Conservation (phyloP, 306 rosid species). For the peach (Prunus persica) region DNA sequence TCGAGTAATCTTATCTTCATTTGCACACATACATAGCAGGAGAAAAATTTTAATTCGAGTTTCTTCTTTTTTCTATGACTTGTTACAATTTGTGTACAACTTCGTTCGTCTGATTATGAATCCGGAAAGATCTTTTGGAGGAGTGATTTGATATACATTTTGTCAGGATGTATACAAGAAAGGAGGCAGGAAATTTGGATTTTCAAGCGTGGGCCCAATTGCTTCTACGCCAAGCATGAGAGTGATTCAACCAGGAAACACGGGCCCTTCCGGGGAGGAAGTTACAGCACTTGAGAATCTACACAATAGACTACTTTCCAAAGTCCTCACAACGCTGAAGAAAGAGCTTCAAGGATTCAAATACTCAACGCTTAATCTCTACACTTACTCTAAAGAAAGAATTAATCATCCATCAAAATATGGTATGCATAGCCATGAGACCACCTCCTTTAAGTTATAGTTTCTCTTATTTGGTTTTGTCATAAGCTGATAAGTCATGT, state of each 20-base stretch:
- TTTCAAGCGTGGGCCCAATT: constrained; percentile 9
- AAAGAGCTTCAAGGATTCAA: constrained; percentile 34
- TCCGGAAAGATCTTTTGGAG: too few species aligned
- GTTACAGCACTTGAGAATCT: constrained; percentile 23
- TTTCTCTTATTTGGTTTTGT: not conserved
- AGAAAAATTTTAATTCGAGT: not conserved
- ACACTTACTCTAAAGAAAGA: constrained; percentile 10
- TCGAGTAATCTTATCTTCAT: constrained; percentile 8
- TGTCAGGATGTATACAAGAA: constrained; percentile 27
- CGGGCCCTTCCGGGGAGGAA: constrained; percentile 27
- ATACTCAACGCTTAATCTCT: constrained; percentile 31
- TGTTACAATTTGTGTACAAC: too few species aligned
- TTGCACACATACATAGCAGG: too few species aligned
- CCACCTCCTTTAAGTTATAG: not conserved
- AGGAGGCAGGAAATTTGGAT: constrained; percentile 49
- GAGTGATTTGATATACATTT: not conserved
- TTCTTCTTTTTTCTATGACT: not conserved
- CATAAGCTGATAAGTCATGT: too few species aligned
- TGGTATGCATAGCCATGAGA: constrained; percentile 20
- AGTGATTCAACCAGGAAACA: constrained; percentile 4
- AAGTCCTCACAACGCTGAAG: constrained; percentile 22
- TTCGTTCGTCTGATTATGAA: too few species aligned
- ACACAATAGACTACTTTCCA: constrained; percentile 31
- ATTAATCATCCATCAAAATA: constrained; percentile 40
- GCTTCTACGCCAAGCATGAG: constrained; percentile 30